phyloP scores from a whole-genome alignment of 768 basidiomycete species.

The Naematelia aurantialba region DNA sequence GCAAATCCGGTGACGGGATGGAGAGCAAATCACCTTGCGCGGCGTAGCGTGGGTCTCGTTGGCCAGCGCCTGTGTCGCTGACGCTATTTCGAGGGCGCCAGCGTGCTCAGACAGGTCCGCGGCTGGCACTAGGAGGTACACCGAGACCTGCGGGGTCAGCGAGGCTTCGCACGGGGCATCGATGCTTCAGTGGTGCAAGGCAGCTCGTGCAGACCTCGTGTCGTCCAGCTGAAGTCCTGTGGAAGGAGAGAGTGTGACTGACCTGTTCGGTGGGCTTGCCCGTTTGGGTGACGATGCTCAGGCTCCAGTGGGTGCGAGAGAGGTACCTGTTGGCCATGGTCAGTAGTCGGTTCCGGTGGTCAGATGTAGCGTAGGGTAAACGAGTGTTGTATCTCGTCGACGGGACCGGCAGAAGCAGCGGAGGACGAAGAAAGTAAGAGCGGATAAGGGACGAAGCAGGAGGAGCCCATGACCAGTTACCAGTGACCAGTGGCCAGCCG shows the following conservation, averaged over 20 bases:
- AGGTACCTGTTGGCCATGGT: constrained; percentile 26
- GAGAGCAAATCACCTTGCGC: constrained; percentile 26
- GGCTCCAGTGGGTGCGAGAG: constrained; percentile 40
- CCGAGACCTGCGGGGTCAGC: constrained; percentile 30
- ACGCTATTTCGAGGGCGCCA: constrained; percentile 20
- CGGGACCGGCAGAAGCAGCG: too few relatives aligned
- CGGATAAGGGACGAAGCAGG: too few relatives aligned
- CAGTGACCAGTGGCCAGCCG: too few relatives aligned
- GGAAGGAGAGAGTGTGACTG: neutral
- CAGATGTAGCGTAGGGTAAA: too few relatives aligned
- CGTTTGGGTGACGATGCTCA: constrained; percentile 43
- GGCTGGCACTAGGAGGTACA: constrained; percentile 28
- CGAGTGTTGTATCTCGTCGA: too few relatives aligned
- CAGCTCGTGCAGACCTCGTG: too few relatives aligned
- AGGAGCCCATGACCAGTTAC: too few relatives aligned
- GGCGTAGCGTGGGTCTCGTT: constrained; percentile 25
- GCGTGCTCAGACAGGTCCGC: constrained; percentile 17
- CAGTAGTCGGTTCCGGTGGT: neutral
- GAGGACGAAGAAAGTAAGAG: too few relatives aligned
- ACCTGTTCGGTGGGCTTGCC: constrained; percentile 41
- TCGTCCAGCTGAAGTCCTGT: neutral
- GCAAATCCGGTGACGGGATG: too few relatives aligned
- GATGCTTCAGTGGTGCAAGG: neutral
- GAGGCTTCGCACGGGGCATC: neutral
- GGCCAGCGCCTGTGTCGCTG: constrained; percentile 27